Conservation (phyloP, 2,329 filamentous ascomycete species). For the Nemania abortiva region DNA sequence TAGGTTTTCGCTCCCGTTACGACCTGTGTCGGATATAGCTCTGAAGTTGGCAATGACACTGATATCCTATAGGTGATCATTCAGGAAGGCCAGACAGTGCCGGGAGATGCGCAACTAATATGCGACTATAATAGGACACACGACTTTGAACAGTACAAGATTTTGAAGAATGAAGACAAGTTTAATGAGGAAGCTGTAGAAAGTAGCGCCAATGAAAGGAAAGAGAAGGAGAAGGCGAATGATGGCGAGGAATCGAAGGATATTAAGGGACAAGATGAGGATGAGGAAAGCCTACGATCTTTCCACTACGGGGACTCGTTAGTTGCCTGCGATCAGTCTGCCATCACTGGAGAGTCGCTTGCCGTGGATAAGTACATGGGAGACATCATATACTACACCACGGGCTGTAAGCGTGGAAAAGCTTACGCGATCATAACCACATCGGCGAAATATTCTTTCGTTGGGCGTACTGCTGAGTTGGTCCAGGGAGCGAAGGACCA, state of each 20-base stretch:
- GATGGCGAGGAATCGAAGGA: constrained; percentile 63
- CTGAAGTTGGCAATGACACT: constrained; percentile 8
- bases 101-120: constrained; percentile 77
- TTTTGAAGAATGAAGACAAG: constrained; percentile 49
- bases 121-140: constrained; percentile 78
- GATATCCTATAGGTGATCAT: constrained; percentile 67
- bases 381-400: constrained; percentile 81
- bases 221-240: constrained; percentile 56
- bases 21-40: not conserved
- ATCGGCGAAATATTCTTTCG: constrained; percentile 78
- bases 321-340: constrained; percentile 80
- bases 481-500: constrained; percentile 81
- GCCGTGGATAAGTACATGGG: constrained; percentile 85
- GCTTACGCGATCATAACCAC: constrained; percentile 76
- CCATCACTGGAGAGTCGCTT: constrained; percentile 84
- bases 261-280: constrained; percentile 68
- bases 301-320: constrained; percentile 74
- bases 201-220: constrained; percentile 33
- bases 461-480: constrained; percentile 79
- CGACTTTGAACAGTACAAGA: constrained; percentile 56
- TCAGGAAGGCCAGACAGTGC: constrained; percentile 78
- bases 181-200: constrained; percentile 43
- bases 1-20: constrained; percentile 58
- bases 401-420: constrained; percentile 84
- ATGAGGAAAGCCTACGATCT: constrained; percentile 63